Conservation (phyloP, 2,329 filamentous ascomycete genomes). For the Rhexocercosporidium sp. region DNA sequence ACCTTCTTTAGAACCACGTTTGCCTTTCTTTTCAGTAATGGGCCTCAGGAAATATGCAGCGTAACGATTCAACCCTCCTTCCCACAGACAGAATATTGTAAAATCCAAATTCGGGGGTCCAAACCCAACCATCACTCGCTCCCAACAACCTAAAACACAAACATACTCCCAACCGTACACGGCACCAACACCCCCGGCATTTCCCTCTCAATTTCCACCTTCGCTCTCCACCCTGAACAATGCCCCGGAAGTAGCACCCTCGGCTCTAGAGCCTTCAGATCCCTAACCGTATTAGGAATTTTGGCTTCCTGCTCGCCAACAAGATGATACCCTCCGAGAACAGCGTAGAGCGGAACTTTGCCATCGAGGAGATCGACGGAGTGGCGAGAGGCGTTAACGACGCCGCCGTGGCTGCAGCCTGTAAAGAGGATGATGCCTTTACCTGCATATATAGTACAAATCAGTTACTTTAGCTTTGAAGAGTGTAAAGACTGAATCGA, state of each 20-base stretch:
- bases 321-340: conserved; percentile 60
- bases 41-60: too few species aligned
- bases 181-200: conserved; percentile 45
- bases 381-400: conserved; percentile 56
- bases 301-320: conserved; percentile 51
- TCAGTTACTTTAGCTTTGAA: too few species aligned
- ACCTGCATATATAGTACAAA: too few species aligned
- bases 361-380: conserved; percentile 48
- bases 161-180: too few species aligned
- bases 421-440: conserved; percentile 60
- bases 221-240: conserved; percentile 61
- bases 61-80: too few species aligned
- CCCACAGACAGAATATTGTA: too few species aligned
- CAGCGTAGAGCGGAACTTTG: conserved; percentile 51
- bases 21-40: too few species aligned
- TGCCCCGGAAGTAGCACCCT: conserved; percentile 58
- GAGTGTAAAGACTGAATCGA: background rate
- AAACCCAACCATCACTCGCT: background rate
- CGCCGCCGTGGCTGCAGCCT: conserved; percentile 60
- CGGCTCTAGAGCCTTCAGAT: conserved; percentile 53
- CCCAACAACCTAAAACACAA: too few species aligned
- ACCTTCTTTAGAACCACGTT: too few species aligned
- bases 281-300: conserved; percentile 51
- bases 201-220: conserved; percentile 55
- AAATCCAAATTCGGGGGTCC: too few species aligned